phyloP scores from a whole-genome alignment of 768 basidiomycete species.

The Pleurotus tuoliensis region DNA sequence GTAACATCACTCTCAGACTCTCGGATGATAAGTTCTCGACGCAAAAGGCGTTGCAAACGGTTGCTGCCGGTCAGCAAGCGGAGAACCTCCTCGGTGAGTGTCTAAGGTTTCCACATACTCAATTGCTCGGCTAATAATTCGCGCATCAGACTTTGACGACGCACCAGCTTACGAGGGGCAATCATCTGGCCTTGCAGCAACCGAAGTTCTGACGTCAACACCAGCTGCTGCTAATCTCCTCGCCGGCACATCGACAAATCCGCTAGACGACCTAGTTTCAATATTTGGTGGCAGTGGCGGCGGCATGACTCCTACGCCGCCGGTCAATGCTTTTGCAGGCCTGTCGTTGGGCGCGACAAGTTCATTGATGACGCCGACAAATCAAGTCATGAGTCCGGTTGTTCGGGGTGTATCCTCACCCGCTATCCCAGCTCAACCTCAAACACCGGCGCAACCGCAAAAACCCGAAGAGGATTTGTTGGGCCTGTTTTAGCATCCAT shows the following conservation, averaged over 20 bases:
- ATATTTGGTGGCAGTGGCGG: constrained; percentile 67
- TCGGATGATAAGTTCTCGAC: constrained; percentile 70
- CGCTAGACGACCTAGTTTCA: constrained; percentile 89
- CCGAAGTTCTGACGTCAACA: constrained; percentile 64
- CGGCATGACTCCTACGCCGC: constrained; percentile 18
- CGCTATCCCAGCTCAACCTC: constrained; percentile 16
- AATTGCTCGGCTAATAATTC: constrained; percentile 3
- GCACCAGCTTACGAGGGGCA: constrained; percentile 53
- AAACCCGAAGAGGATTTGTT: constrained; percentile 46
- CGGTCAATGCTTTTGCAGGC: constrained; percentile 11
- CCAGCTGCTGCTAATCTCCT: constrained; percentile 74
- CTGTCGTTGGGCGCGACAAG: constrained; percentile 17
- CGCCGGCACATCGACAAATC: constrained; percentile 80
- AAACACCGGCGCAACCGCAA: constrained; percentile 19
- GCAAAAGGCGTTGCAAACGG: constrained; percentile 86
- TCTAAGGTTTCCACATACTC: not conserved
- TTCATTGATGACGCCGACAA: constrained; percentile 3
- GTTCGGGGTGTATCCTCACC: constrained; percentile 1
- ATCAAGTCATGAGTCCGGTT: not conserved
- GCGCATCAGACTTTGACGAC: constrained; percentile 77
- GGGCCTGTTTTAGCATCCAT: constrained; percentile 40
- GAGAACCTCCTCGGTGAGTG: constrained; percentile 77
- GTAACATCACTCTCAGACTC: constrained; percentile 27
- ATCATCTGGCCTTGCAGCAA: constrained; percentile 76
- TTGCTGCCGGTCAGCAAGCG: constrained; percentile 86